phyloP scores from a whole-genome alignment of 2,329 filamentous ascomycete species.

The Cladosporium sp. region DNA sequence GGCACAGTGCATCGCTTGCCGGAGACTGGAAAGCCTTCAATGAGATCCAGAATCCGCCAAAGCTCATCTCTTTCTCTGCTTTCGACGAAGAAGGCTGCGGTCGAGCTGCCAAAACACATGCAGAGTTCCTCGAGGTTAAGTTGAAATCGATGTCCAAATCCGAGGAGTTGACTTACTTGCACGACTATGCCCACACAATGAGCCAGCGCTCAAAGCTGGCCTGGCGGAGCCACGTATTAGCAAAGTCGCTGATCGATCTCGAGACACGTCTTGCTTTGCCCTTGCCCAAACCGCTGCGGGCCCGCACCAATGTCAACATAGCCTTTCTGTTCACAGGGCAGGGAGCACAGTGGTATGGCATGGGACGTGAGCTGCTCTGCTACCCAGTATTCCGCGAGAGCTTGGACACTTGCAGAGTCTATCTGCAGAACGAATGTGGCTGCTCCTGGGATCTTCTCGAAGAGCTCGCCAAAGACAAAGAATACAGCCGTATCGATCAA shows the following conservation, averaged over 20 bases:
- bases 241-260: slow-evolving; percentile 14
- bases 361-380: slow-evolving; percentile 22
- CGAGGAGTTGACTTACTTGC: neutral
- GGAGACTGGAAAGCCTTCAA: neutral
- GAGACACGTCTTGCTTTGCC: neutral
- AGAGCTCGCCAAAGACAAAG: neutral
- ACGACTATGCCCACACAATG: slow-evolving; percentile 5
- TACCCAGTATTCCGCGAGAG: slow-evolving; percentile 8
- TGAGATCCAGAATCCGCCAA: neutral
- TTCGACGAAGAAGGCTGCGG: slow-evolving; percentile 9
- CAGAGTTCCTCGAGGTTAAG: slow-evolving; percentile 32
- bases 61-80: neutral
- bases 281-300: neutral
- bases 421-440: neutral
- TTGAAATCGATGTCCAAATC: slow-evolving; percentile 20
- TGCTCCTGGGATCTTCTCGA: slow-evolving; percentile 5
- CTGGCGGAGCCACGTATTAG: slow-evolving; percentile 5
- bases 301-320: neutral
- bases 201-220: neutral
- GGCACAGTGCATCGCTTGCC: neutral
- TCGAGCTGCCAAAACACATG: slow-evolving; percentile 1
- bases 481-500: slow-evolving; percentile 5
- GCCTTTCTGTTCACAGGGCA: slow-evolving; percentile 20
- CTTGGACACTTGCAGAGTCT: neutral
- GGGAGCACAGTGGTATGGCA: slow-evolving; percentile 20